Percentiles rank a stretch among this genome's conserved stretches.
Conservation (phyloP, 805 yeast genomes). For the Pichia nakasei region DNA sequence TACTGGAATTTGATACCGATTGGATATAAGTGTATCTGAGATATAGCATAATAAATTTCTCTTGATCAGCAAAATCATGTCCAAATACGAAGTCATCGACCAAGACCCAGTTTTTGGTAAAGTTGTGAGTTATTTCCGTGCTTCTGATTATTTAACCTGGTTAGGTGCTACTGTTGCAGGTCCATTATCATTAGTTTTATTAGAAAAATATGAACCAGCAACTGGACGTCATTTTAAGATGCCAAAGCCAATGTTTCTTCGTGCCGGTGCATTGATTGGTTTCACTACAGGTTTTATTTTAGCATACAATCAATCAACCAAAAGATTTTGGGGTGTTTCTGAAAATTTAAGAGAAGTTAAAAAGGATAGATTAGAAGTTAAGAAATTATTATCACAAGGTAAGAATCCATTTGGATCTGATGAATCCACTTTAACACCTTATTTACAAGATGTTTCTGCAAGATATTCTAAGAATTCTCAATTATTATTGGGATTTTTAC, state of each 20-base stretch:
- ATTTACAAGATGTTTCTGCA: conserved; percentile 66
- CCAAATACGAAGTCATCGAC: conserved; percentile 43
- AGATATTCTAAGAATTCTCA: conserved; percentile 71
- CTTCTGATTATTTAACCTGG: conserved; percentile 51
- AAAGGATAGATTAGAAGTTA: conserved; percentile 67
- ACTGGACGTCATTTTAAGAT: conserved; percentile 37
- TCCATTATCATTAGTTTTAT: conserved; percentile 36
- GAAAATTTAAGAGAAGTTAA: conserved; percentile 66
- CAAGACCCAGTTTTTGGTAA: conserved; percentile 68
- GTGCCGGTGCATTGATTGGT: conserved; percentile 58
- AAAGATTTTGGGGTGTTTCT: conserved; percentile 68
- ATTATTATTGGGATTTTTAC: conserved; percentile 49
- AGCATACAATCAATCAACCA: conserved; percentile 58
- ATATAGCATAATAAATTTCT: background rate
- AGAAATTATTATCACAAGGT: conserved; percentile 54
- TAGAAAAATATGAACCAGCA: conserved; percentile 41
- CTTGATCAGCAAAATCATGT: conserved; percentile 9
- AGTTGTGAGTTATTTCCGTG: conserved; percentile 66
- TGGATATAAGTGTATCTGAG: background rate
- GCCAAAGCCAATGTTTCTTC: conserved; percentile 46
- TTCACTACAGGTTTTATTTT: conserved; percentile 63
- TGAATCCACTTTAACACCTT: conserved; percentile 48
- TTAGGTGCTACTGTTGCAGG: conserved; percentile 39
- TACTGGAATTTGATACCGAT: no score
- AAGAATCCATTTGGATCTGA: conserved; percentile 55